Evolutionary conservation across 2,329 filamentous ascomycete species (phyloP), one percentile per base, ranked within the genome.

Genomic region (Macroventuria anomochaeta): DNA sequence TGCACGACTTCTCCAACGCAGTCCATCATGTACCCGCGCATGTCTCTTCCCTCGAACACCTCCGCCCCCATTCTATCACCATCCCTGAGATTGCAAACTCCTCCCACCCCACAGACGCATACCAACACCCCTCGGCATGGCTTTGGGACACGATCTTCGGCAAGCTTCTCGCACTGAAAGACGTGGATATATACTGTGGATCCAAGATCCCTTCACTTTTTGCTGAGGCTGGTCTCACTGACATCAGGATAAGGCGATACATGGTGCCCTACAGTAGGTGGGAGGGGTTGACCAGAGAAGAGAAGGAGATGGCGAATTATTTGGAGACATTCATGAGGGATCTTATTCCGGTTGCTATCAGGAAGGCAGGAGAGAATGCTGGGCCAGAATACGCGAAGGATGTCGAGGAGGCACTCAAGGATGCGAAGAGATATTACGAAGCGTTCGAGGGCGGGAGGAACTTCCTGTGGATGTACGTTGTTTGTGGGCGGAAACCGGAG

Each of bases 381-480:
- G 46, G 46, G 12, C n/a, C 13, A 3, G 37, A 28, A 15, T 34
- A 41, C 15, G 12, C 23, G 4, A 20, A 37, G 8, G 44, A 57
- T 1, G 26, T 43, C 5, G 36, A 43, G 21, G 34, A 33, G 36
- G 46, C 40, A 11, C 12, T 42, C 3, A 28, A 25, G 7, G 32
- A 44, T 21, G 36, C 40, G 11, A 20, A 18, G 7, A 46, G 10
- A 21, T 34, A 52, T 7, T 11, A 36, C 4, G 32, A 49, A 20
- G 39, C 34, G 6, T 52, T 10, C n/a, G 42, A 44, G 3, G 28
- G 36, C 2, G 33, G 36, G 2, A 53, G 50, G 18, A 28, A 36
- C 3, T 51, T 57, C 13, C 5, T 46, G n/a, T 53, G 46, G 41
- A 38, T 54, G 21, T 51, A 57, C 46, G 50, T 47, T 29, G 49